Evolutionary conservation across 2,329 filamentous ascomycete genomes (phyloP).

Genomic region (Periconia macrospinosa): DNA sequence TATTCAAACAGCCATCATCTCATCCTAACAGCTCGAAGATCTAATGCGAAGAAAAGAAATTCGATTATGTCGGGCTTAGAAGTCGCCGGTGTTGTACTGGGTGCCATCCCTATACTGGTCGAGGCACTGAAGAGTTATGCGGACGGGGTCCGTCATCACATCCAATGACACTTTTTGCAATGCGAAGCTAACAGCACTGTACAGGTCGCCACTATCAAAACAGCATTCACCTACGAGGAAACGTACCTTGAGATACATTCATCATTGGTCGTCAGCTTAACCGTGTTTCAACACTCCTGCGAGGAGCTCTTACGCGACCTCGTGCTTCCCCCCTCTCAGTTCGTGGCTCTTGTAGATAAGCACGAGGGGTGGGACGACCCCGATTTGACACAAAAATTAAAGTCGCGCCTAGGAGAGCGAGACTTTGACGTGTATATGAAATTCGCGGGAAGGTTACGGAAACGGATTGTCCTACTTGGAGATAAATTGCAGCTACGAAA

Average conservation of each 20-base stretch:
- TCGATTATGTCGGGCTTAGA: constrained; percentile 16
- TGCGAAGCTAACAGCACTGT: background rate
- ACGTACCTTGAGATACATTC: constrained; percentile 2
- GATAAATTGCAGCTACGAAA: constrained; percentile 2
- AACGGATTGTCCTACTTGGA: background rate
- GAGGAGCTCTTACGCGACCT: constrained; percentile 3
- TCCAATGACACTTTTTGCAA: background rate
- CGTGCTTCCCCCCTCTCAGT: constrained; percentile 4
- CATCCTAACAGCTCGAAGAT: background rate
- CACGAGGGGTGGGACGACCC: constrained; percentile 1
- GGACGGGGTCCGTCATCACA: constrained; percentile 3
- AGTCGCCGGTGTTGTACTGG: constrained; percentile 17
- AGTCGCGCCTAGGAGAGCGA: background rate
- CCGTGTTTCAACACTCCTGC: constrained; percentile 2
- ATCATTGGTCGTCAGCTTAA: background rate
- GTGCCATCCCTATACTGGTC: constrained; percentile 8
- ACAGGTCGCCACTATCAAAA: constrained; percentile 4
- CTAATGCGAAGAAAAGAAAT: background rate
- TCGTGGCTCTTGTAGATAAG: constrained; percentile 1
- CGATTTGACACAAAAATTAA: background rate
- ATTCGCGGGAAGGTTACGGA: background rate
- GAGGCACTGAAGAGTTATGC: constrained; percentile 10
- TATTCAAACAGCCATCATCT: background rate
- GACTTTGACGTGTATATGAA: constrained; percentile 2
- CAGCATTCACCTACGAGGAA: constrained; percentile 1